Conservation (phyloP, 306 rosid genomes). For the Lupinus albus region DNA sequence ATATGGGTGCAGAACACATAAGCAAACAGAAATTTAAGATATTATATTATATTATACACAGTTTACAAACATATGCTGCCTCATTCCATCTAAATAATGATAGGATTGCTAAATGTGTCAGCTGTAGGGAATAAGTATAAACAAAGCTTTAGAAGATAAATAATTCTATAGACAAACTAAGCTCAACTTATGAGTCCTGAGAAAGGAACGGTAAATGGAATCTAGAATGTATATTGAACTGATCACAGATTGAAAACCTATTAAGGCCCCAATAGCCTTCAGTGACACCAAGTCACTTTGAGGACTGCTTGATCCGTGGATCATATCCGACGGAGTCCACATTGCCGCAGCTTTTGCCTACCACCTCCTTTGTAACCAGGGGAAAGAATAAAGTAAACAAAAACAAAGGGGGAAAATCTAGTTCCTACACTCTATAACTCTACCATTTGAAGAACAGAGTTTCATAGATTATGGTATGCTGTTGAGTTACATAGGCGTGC, state of each 20-base stretch:
- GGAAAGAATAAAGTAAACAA: neutral
- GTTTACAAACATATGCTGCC: slow-evolving; percentile 14
- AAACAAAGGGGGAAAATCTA: neutral
- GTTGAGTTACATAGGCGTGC: neutral
- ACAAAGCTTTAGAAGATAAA: slow-evolving; percentile 29
- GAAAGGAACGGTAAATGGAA: slow-evolving; percentile 31
- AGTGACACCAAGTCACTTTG: neutral
- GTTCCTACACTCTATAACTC: slow-evolving; percentile 3
- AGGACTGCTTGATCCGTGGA: slow-evolving; percentile 12
- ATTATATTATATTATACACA: slow-evolving; percentile 20
- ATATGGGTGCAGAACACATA: slow-evolving; percentile 27
- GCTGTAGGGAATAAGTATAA: slow-evolving; percentile 43
- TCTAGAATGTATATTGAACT: slow-evolving; percentile 15
- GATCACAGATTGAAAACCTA: slow-evolving; percentile 27
- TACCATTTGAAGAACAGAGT: neutral
- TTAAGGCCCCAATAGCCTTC: neutral
- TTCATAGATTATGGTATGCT: neutral
- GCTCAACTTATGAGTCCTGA: slow-evolving; percentile 12
- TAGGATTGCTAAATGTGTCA: slow-evolving; percentile 33
- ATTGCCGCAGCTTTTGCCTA: slow-evolving; percentile 32
- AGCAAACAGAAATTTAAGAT: slow-evolving; percentile 24
- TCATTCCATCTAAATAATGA: too few relatives aligned
- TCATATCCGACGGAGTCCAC: neutral
- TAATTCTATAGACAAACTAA: slow-evolving; percentile 5
- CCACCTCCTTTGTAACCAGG: slow-evolving; percentile 19